Evolutionary conservation across 73 alveolate species (phyloP).

Genomic region (Stentor roeselii): DNA sequence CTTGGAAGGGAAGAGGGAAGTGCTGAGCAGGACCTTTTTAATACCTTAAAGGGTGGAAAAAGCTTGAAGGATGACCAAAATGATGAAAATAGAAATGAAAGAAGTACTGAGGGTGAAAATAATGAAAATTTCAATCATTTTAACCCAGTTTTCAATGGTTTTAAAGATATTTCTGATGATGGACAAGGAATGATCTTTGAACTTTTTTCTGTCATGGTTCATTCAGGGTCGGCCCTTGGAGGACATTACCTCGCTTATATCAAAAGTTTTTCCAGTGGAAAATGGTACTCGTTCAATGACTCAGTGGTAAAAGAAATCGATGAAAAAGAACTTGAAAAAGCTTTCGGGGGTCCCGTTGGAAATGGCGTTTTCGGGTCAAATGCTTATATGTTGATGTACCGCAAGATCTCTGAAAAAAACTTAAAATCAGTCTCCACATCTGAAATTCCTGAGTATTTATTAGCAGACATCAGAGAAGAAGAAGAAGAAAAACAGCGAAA

Average conservation of each 20-base stretch:
- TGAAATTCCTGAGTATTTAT: constrained; percentile 18
- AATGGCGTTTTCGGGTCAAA: constrained; percentile 17
- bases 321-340: constrained; percentile 52
- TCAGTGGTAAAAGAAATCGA: constrained; percentile 68
- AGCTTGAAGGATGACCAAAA: neutral
- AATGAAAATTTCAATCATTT: neutral
- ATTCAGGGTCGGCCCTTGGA: constrained; percentile 92
- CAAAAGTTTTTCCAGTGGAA: constrained; percentile 67
- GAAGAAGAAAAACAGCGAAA: neutral
- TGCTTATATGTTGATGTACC: constrained; percentile 27
- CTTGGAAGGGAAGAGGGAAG: neutral
- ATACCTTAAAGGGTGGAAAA: neutral
- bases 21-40: neutral
- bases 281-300: constrained; percentile 86
- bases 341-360: constrained; percentile 69
- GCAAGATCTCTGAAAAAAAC: neutral
- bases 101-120: neutral
- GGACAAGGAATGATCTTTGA: too few species aligned
- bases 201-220: constrained; percentile 80
- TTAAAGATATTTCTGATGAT: constrained; percentile 58
- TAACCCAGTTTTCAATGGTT: too few species aligned
- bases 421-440: neutral
- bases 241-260: constrained; percentile 95
- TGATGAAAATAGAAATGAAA: neutral
- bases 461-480: neutral